phyloP scores from a whole-genome alignment of 164 flowering plant species.

The Sedum album region DNA sequence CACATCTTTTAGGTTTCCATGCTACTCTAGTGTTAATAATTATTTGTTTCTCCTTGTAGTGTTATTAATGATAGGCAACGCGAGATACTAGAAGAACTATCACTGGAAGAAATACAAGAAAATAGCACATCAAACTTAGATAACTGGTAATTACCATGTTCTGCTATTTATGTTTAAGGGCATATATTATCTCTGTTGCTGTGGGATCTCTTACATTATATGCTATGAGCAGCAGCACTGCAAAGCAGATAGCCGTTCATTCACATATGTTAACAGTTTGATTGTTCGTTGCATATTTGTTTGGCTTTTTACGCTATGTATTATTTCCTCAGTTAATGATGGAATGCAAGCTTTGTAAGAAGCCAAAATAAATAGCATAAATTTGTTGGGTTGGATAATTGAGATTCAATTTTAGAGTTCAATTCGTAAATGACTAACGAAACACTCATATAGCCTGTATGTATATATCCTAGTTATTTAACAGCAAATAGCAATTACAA shows the following conservation, averaged over 20 bases:
- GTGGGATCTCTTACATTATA: background rate
- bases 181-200: background rate
- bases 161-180: background rate
- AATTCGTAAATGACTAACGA: background rate
- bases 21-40: background rate
- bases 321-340: too few species aligned
- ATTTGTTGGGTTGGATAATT: background rate
- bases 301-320: too few species aligned
- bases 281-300: too few species aligned
- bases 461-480: background rate
- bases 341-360: background rate
- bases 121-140: slow-evolving; percentile 20
- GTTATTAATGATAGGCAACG: slow-evolving; percentile 49
- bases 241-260: background rate
- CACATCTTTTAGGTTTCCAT: background rate
- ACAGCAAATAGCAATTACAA: too few species aligned
- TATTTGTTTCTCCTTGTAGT: slow-evolving; percentile 12
- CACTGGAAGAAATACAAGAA: slow-evolving; percentile 36
- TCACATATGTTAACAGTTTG: too few species aligned
- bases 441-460: background rate
- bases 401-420: too few species aligned
- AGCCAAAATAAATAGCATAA: background rate
- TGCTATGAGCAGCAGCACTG: background rate
- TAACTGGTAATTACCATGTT: slow-evolving; percentile 29
- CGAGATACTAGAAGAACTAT: slow-evolving; percentile 60